Evolutionary conservation across 192 early-diverging fungal species (phyloP).

Genomic region (Umbelopsis sp.): DNA sequence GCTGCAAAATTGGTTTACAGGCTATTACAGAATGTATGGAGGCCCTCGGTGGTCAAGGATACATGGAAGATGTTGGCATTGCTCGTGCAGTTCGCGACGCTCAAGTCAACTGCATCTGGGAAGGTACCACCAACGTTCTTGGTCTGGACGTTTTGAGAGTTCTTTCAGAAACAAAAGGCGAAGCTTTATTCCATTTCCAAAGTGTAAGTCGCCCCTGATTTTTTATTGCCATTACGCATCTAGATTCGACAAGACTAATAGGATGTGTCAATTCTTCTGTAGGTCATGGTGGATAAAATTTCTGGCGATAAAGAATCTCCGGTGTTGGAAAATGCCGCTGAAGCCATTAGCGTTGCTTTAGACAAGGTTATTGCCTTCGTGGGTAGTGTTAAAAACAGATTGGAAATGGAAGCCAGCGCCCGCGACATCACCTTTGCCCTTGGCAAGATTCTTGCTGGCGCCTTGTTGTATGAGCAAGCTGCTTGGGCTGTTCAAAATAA

Average conservation of each 20-base stretch:
- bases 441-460: conserved; percentile 46
- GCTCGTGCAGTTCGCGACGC: conserved; percentile 59
- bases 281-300: not conserved
- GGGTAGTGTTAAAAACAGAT: conserved; percentile 18
- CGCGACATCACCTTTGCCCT: conserved; percentile 53
- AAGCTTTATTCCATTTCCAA: conserved; percentile 40
- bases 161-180: conserved; percentile 49
- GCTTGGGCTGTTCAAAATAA: conserved; percentile 33
- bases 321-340: conserved; percentile 23
- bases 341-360: conserved; percentile 32
- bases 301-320: not conserved
- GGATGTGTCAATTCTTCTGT: not conserved
- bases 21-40: conserved; percentile 64
- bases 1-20: conserved; percentile 47
- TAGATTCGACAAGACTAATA: too few species aligned
- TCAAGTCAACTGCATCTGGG: conserved; percentile 74
- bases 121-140: conserved; percentile 73
- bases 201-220: conserved; percentile 26
- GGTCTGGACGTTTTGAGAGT: conserved; percentile 64
- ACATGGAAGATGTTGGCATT: conserved; percentile 75
- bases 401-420: conserved; percentile 43
- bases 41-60: conserved; percentile 71
- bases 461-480: conserved; percentile 55
- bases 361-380: conserved; percentile 22
- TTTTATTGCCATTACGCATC: too few species aligned